Evolutionary conservation across 2,329 filamentous ascomycete species (phyloP), one percentile per base, ranked within the genome.

Genomic region (Gaeumannomyces tritici): DNA sequence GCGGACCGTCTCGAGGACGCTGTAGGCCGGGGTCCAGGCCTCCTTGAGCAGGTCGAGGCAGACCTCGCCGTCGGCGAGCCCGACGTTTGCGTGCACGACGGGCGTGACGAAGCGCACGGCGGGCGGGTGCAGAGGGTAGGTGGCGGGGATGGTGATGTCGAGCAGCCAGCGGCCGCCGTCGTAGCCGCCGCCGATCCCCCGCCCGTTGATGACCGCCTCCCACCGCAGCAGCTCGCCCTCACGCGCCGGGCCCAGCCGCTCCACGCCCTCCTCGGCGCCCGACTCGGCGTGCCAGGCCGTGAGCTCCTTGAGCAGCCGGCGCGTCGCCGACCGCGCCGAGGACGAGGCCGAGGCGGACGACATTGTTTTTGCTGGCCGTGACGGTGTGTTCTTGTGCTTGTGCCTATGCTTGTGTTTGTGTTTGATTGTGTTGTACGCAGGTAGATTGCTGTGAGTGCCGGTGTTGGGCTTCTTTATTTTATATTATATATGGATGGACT

Each of bases 11-110:
- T 88, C 84, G 47, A 88, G 83, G 26, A 98, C 82, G 55, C 88
- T 93, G 74, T 96, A 95, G 24, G 91, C 87, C 1, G 93, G 90
- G 64, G 90, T 89, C 93, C 93, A 98, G 24, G 83, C 83, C 62
- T 88, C 83, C 71, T 83, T 83, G 64, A 99, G 81, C 65, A 98
- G 82, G 72, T 97, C 95, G 31, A 98, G 85, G 74, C 95, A 99
- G 71, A 99, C 95, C 76, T 97, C 93, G 68, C 95, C 95, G 2
- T 86, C 92, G 68, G 81, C 69, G 65, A 83, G 79, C 61, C 80
- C 79, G 35, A 86, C 86, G 75, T 97, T 97, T 59, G 93, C 87
- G 77, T 96, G 92, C 70, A 91, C 89, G 67, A 96, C 86, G 65
- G 86, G 85, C 47, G 92, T 99, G n/a, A 81, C 77, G 78, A 99